Base-by-base conservation (phyloP, 1,284 basidiomycete genomes). In the Veloporphyrellus conicus region DNA sequence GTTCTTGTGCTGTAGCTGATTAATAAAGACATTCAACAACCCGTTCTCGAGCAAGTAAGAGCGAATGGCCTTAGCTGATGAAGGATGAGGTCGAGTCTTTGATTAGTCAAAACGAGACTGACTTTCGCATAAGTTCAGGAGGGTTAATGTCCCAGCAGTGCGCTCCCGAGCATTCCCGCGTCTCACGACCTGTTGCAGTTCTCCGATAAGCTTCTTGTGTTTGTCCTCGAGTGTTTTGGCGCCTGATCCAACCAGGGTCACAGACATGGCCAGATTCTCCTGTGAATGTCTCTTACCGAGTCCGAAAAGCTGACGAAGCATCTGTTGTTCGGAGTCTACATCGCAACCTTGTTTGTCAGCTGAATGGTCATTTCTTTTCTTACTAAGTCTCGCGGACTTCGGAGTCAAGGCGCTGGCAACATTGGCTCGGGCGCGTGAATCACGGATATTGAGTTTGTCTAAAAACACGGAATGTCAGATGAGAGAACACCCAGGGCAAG, bases 121-220 rank as follows among this genome's bases (percentile, higher is more conserved):
- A 53, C 56, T 39, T 8, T 58, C 33, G 37, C 53, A 55, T 22
- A 60, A 25, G 9, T 43, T 44, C 31, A 60, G 19, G 18, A 58
- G 25, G 0, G 60, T 60, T 45, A 65, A 41, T 1, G 59, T 63
- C n/a, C 51, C 50, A 20, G 54, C 49, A 1, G 52, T 51, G 38
- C 59, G 61, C 8, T 57, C 57, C 20, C 41, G 43, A 6, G 25
- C 15, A 25, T 43, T 41, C 14, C 47, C 47, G 0, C 32, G 37
- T 18, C 47, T 22, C 19, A 39, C 15, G 4, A 45, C 52, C 3
- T 8, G 19, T 29, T 41, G 53, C 27, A 61, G 35, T 7, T 55
- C 42, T 12, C 16, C 8, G 4, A 61, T 52, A 15, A 51, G 46
- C n/a, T 5, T 49, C 22, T 11, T 35, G 3, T 60, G 51, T 4